Evolutionary conservation across 768 basidiomycete species (phyloP), one percentile per base, ranked within the genome.

Genomic region (Mycena amicta): DNA sequence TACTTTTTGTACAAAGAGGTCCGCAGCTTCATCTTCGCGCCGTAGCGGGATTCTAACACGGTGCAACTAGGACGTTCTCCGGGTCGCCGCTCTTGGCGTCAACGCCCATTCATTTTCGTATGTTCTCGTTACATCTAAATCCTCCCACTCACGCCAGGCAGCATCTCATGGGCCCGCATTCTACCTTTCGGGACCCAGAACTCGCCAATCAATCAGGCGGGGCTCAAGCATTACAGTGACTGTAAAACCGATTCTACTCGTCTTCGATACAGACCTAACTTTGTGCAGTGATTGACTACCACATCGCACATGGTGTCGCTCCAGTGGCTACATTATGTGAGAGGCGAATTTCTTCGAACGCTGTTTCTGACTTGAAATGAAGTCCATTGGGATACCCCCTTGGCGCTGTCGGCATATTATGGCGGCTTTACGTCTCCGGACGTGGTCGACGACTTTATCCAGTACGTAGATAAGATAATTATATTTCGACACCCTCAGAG

Each of bases 31-130:
- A 18, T 37, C 33, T n/a, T n/a, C n/a, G n/a, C 33, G 11, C 33
- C 33, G 33, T 37, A 8, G 11, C 33, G 8, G 8, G 33, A 8
- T 23, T 23, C 43, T 45, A 6, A 45, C 33, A 45, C 6, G 20
- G 5, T 8, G 6, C 20, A 8, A 15, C 13, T 15, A 45, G 66
- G 82, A 83, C 60, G 73, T 77, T 3, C 73, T 79, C 1, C 69
- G 83, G n/a, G 72, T 80, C 4, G 78, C 79, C 50, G 78, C 81
- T 1, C 70, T 83, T 29, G 83, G 82, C 23, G 68, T 81, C 15
- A 84, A 80, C 57, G 79, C 79, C 4, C 79, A 82, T 65, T 82
- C 80, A 5, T 79, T 84, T 61, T 82, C 80, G 80, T 80, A 56
- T 67, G 18, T 22, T 33, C n/a, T n/a, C n/a, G n/a, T n/a, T n/a